These are phyloP conservation scores for Immersiella caudata DNA, from an alignment of 495 filamentous ascomycete genomes.

Conservation along the genomic window DNA sequence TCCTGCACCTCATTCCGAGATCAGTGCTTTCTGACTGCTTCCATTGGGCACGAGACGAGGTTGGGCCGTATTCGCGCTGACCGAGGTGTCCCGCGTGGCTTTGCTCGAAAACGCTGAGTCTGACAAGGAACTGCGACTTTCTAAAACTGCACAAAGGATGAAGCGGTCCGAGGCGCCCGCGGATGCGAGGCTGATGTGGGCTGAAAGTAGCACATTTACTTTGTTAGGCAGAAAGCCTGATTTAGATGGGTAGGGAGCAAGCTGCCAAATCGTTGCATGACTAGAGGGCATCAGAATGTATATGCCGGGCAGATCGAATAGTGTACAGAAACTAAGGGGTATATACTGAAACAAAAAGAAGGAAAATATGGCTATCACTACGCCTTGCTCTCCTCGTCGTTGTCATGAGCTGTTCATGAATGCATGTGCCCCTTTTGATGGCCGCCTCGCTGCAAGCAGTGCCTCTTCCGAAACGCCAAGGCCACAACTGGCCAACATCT, in stretches of 20 bases:
- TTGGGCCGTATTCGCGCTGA: neutral
- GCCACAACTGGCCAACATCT: neutral
- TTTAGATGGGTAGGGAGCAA: neutral
- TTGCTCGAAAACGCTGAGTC: neutral
- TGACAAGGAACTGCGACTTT: neutral
- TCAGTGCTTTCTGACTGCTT: neutral
- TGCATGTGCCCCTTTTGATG: neutral
- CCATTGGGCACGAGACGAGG: neutral
- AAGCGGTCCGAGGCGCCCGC: neutral
- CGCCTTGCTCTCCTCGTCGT: neutral
- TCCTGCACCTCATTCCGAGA: too few species aligned
- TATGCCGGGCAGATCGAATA: neutral
- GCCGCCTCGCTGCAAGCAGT: neutral
- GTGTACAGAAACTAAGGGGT: neutral
- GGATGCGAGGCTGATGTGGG: neutral
- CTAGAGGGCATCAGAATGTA: too few species aligned
- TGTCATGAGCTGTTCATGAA: neutral
- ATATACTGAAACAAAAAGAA: slow-evolving; percentile 10
- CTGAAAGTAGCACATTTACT: neutral
- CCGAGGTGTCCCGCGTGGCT: neutral
- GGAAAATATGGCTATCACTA: neutral
- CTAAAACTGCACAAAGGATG: neutral
- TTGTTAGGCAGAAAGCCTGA: neutral
- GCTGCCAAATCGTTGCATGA: neutral
- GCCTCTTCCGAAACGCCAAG: slow-evolving; percentile 13